Evolutionary conservation across 2,329 filamentous ascomycete genomes (phyloP), one percentile per base, ranked within the genome.

Genomic region (Aspergillus arachidicola): DNA sequence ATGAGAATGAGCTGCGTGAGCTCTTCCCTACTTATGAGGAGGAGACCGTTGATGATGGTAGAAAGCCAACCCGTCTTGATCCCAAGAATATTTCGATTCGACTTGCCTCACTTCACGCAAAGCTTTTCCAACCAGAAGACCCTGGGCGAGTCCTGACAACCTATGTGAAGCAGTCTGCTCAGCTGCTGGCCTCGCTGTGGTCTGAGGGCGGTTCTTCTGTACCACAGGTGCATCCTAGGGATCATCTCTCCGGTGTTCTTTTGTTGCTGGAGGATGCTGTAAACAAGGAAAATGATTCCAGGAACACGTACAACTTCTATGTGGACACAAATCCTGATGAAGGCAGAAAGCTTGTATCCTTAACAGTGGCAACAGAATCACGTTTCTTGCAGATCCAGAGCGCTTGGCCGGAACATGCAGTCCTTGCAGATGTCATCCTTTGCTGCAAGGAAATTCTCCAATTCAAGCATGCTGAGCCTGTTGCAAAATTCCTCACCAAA

Each of bases 401-500:
- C 23, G 76, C 81, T 23, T 90, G 87, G 87, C 87, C 88, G 1
- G 88, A 91, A 66, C 87, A 94, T 87, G 87, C 93, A 83, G 86
- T 94, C 77, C 84, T 97, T 9, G 84, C 85, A 34, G 94, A 98
- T 75, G 92, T 96, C 4, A 79, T 96, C 2, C 79, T 83, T 16
- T 89, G 88, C 32, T 96, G 92, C 72, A 86, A 91, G 61, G 89
- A 91, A 68, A 83, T 96, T 0, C 83, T 96, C 2, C 85, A 89
- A 60, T 87, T 97, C 70, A 84, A 87, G 26, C 89, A 97, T 70
- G 86, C 87, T 1, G 93, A 97, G 61, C 94, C 95, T 0, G 83
- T 99, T 5, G 93, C 93, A 1, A 94, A 91, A 71, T 88, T 96
- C 61, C 86, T 99, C 58, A 91, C 91, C 1, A 92, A 91, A 73